Percentiles rank a stretch among this genome's conserved stretches.
Evolutionary conservation across 2,329 filamentous ascomycete genomes (phyloP).

Genomic region (Diaporthe caulivora): DNA sequence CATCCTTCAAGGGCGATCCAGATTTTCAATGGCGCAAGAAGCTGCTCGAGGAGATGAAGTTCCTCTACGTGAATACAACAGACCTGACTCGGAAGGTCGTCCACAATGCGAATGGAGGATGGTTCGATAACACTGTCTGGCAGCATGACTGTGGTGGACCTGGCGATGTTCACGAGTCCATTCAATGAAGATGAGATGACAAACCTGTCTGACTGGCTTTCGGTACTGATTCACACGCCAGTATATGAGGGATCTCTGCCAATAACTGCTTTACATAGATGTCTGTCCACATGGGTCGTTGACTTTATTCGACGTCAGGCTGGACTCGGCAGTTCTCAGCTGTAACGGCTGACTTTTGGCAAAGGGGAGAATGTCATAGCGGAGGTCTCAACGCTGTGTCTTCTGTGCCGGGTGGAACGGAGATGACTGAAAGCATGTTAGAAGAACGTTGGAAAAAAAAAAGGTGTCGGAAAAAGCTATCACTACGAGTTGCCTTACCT

Average conservation of each 20-base stretch:
- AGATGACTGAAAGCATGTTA: background rate
- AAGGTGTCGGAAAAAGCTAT: background rate
- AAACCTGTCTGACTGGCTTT: background rate
- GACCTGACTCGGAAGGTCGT: conserved; percentile 35
- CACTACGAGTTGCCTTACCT: background rate
- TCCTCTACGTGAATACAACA: conserved; percentile 29
- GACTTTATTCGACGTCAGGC: too few relatives aligned
- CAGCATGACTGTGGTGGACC: conserved; percentile 30
- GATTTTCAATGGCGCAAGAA: conserved; percentile 32
- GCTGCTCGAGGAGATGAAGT: conserved; percentile 28
- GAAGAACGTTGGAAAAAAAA: background rate
- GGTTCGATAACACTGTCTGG: conserved; percentile 34
- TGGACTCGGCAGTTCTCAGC: background rate
- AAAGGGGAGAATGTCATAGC: background rate
- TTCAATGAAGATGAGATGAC: background rate
- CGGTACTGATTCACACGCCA: background rate
- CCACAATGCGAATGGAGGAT: background rate
- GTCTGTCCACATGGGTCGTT: background rate
- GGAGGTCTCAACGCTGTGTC: background rate
- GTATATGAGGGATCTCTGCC: background rate
- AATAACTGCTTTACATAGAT: background rate
- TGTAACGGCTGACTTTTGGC: background rate
- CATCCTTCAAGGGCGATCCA: conserved; percentile 31
- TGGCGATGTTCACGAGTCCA: conserved; percentile 2
- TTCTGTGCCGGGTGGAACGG: background rate